Percentiles rank a stretch among this genome's conserved stretches.
Conservation (phyloP, 257 asterid genomes). For the Rehmannia glutinosa region DNA sequence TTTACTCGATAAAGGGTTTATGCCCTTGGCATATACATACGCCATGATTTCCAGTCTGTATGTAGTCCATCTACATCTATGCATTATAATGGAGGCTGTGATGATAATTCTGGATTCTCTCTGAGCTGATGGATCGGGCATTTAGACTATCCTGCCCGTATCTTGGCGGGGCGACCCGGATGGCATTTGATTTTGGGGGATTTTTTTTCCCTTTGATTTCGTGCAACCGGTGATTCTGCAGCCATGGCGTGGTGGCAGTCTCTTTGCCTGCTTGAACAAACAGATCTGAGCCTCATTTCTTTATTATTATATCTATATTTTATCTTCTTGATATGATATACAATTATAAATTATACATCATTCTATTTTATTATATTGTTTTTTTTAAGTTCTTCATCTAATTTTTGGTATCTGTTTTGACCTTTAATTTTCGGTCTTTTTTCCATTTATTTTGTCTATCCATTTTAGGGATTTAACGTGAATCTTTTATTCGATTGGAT, state of each 20-base stretch:
- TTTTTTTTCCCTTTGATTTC: too few relatives aligned
- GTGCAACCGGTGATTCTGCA: constrained; percentile 19
- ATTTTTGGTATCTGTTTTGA: too few relatives aligned
- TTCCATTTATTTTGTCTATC: too few relatives aligned
- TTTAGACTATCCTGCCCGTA: constrained; percentile 20
- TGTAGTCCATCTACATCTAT: too few relatives aligned
- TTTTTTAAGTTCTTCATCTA: too few relatives aligned
- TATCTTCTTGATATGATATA: not conserved
- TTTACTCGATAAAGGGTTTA: too few relatives aligned
- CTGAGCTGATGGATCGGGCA: constrained; percentile 21
- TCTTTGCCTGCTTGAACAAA: not conserved
- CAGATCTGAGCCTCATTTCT: constrained; percentile 17
- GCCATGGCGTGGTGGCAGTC: constrained; percentile 19
- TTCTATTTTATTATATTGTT: not conserved
- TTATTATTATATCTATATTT: not conserved
- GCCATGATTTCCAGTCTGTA: too few relatives aligned
- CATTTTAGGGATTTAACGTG: too few relatives aligned
- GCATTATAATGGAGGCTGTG: too few relatives aligned
- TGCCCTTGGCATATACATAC: too few relatives aligned
- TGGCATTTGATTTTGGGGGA: constrained; percentile 3
- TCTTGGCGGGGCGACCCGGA: constrained; percentile 42
- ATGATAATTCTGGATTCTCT: constrained; percentile 9
- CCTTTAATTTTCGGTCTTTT: too few relatives aligned
- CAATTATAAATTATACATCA: not conserved
- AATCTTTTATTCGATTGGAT: too few relatives aligned